Evolutionary conservation across 225 moss, liverwort and hornwort species (phyloP), one percentile per base, ranked within the genome.

Genomic region (Rhytidiadelphus loreus): DNA sequence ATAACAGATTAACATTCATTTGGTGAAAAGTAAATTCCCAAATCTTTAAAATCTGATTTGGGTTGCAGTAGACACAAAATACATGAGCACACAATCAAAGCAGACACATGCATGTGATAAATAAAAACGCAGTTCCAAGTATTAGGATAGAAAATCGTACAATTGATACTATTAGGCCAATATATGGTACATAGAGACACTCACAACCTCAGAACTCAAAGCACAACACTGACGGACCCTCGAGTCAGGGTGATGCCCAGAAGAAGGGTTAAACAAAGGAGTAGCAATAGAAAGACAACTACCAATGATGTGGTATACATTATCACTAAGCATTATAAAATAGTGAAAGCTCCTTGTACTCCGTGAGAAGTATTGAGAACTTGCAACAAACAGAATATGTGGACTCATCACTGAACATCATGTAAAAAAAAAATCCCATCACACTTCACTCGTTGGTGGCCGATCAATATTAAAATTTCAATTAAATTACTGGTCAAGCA

Each of bases 1-100:
- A 98, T 80, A 98, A 80, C 52, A 98, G 90, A 91, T 98, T 98
- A 84, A 97, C 98, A 82, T 98, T 98, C 86, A 97, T 95, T 93
- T 94, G 95, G 87, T 97, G 97, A 86, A 98, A 97, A 50, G 93
- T 62, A 82, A 96, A 98, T 90, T 97, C 98, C 63, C 97, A 96
- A 90, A 98, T 93, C 80, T 90, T 97, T 89, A 98, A 91, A 15
- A 89, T 89, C 98, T 98, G 92, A 79, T 74, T 82, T 82, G 35
- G 63, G 79, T 82, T 65, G 72, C 85, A 86, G 37, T 59, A 83
- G 20, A 79, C 48, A 76, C 72, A 83, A 60, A 76, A 17, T 60
- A 82, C 81, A 55, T 92, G 72, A 91, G 85, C 65, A 85, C 77
- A 76, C 39, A 90, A 81, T 81, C 76, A 84, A 81, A 64, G 76